A percentile compares a stretch with the other conserved stretches of the same genome.
Evolutionary conservation across 2,329 filamentous ascomycete species (phyloP).

Genomic region (Fusarium sp.): DNA sequence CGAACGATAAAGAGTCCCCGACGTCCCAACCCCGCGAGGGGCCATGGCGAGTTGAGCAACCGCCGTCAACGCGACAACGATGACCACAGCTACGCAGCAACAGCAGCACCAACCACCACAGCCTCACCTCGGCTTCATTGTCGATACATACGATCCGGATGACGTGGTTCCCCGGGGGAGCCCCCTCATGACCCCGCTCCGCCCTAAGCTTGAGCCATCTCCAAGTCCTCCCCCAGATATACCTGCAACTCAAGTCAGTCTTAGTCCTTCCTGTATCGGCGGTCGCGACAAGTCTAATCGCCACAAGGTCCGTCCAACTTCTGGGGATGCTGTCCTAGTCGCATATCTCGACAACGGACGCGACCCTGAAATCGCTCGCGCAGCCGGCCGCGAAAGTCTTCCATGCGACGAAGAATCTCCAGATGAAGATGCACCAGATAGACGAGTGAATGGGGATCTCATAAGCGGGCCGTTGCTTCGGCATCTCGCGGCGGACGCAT

Average conservation of each 20-base stretch:
- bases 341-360: constrained; percentile 71
- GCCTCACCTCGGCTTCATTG: constrained; percentile 39
- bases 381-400: constrained; percentile 65
- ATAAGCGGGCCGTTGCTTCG: constrained; percentile 45
- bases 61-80: constrained; percentile 46
- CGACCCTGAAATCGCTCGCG: constrained; percentile 70
- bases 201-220: constrained; percentile 48
- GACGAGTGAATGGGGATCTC: constrained; percentile 17
- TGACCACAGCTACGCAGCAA: constrained; percentile 51
- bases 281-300: constrained; percentile 63
- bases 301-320: constrained; percentile 65
- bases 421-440: constrained; percentile 37
- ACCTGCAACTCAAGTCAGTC: constrained; percentile 51
- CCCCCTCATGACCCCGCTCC: constrained; percentile 53
- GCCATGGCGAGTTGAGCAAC: constrained; percentile 52
- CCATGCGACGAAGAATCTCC: constrained; percentile 54
- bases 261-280: constrained; percentile 46
- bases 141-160: constrained; percentile 58
- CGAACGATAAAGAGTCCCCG: constrained; percentile 26
- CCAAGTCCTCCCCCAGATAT: constrained; percentile 53
- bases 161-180: constrained; percentile 56
- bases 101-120: constrained; percentile 48
- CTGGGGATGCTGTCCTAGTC: constrained; percentile 76
- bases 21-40: constrained; percentile 36
- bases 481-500: constrained; percentile 49